Evolutionary conservation across 495 filamentous ascomycete genomes (phyloP), one percentile per base, ranked within the genome.

Genomic region (Aspergillus sclerotiicarbonarius): DNA sequence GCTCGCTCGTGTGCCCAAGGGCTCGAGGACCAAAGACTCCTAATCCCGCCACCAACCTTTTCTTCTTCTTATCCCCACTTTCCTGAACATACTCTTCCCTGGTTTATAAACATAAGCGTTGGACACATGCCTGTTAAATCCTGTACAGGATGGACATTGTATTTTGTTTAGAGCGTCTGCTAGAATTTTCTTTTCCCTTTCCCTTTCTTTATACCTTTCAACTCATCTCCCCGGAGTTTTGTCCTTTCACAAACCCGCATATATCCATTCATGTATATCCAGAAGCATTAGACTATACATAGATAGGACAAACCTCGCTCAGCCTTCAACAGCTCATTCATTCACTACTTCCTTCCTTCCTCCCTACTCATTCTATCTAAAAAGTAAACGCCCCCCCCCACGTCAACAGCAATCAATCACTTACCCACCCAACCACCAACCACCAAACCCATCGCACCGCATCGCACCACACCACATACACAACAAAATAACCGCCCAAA

Each of bases 1-100:
- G 87, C 72, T 91, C 55, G 83, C 82, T 18, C 76, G 91, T 46
- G 87, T 96, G 51, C 88, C 89, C 16, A 92, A 92, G 82, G 68
- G 66, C 21, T 69, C 63, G 35, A 71, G 67, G 53, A 70, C 57
- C 62, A 75, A 77, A 70, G 63, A 54, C 32, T 47, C 53, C 8
- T 59, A 58, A 45, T 52, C 13, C 20, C 12, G 3, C 25, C 5
- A 25, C 25, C 25, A 3, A 32, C 12, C 43, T 37, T 37, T 15
- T 30, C 9, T 33, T 20, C 43, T 31, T 44, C 10, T 53, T 19
- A 16, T 35, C 41, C 45, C 18, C n/a, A 25, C 35, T n/a, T 54
- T 51, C 19, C 43, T 25, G 25, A 25, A 25, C 25, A 25, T 25
- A 25, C 25, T 25, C 25, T 25, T 25, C 2, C 25, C 25, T 25